Base-by-base conservation (phyloP, 129 eudicot genomes). In the Artemisia annua region DNA sequence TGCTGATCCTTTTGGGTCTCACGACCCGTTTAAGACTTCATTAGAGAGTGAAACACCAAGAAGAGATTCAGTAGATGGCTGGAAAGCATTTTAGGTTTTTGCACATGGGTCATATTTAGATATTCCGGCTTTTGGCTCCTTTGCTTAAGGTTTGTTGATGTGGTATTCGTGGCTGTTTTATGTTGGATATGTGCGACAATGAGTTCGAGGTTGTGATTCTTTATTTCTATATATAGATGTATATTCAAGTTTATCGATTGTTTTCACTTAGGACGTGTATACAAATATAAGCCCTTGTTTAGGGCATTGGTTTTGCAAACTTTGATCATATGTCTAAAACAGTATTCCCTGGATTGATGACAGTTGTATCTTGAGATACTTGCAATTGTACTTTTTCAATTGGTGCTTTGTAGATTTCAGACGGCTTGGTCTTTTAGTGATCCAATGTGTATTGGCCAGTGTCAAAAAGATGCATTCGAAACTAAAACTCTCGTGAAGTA, bases 1-100 rank as follows among this genome's bases (percentile, higher is more conserved):
- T 60, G 63, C 85, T 48, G 97, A 86, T 17, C 89, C 97, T 1
- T 90, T 90, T 58, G 87, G 79, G 53, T 80, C 79, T 43, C 74
- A 59, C 9, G 90, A 79, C 24, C 85, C 88, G 1, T 90, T 87
- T 56, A 89, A 81, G 87, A 64, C 83, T 14, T 70, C 82, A n/a
- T 61, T 30, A 9, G 85, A 79, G 52, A 65, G 77, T 48, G 78
- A 71, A 49, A 78, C 78, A 22, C 78, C 82, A 22, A 78, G 78
- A 55, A 78, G 32, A 57, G 32, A 57, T 57, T 57, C 35, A 57
- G 63, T 57, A 57, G 63, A 57, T 20, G 63, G 35, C 26, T 57
- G 63, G 63, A 57, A 57, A 28, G 35, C 63, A 7, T 20, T 20
- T 57, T 57, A 57, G 63, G 63, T 19, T 57, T 56, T 57, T 19